These are phyloP conservation scores for Erythrophleum fordii DNA, from an alignment of 306 rosid genomes.

Conservation along the genomic window DNA sequence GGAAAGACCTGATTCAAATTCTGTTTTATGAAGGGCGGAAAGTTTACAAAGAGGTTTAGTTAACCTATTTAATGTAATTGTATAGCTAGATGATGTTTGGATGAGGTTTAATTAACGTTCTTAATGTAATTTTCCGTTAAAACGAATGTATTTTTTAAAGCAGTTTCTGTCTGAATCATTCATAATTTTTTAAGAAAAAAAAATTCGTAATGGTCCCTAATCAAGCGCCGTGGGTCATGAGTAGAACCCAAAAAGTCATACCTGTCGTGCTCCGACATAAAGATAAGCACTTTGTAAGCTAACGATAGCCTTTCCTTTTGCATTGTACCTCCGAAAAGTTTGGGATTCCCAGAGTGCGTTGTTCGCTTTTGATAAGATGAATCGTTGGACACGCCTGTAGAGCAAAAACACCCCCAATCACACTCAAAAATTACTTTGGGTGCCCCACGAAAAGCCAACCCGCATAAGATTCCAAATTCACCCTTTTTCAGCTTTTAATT, in stretches of 20 bases:
- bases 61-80: background rate
- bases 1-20: background rate
- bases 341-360: background rate
- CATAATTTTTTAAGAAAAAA: background rate
- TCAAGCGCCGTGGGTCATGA: background rate
- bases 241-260: background rate
- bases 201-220: background rate
- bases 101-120: too few species aligned
- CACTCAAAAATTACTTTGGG: background rate
- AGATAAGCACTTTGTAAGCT: background rate
- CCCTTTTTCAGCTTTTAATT: background rate
- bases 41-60: background rate
- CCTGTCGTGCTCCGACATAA: background rate
- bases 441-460: background rate
- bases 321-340: conserved; percentile 6
- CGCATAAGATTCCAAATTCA: background rate
- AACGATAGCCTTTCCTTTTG: background rate
- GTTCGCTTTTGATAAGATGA: background rate
- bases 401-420: background rate
- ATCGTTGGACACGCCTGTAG: background rate
- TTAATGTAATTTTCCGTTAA: too few species aligned
- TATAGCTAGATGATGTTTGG: background rate
- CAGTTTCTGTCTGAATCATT: background rate
- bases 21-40: background rate
- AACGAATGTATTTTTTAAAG: background rate